Evolutionary conservation across 768 basidiomycete genomes (phyloP), one percentile per base, ranked within the genome.

Genomic region (Cyclocybe cylindracea): DNA sequence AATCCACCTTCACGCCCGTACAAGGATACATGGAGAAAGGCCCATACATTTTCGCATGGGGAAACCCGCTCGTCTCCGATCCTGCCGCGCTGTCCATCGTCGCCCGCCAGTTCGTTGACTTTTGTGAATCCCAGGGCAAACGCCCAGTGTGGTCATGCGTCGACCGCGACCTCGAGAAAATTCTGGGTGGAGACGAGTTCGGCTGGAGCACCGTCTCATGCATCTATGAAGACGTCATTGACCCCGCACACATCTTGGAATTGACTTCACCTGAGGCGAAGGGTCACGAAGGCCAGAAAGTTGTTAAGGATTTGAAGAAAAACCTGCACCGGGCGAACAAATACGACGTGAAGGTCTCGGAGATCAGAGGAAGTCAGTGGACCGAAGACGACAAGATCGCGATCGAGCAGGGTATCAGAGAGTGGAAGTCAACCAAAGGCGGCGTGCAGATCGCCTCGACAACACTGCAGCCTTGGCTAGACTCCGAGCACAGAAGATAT

Each of bases 91-190:
- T 78, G 14, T 53, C 52, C 19, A 59, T 64, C 4, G 71, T 73
- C 7, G 63, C 72, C 11, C 62, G 66, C 14, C 77, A 76, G 3
- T 86, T 80, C 65, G 65, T 80, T 42, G 58, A 65, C 4, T 79
- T 75, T 63, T 71, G 66, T 16, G 70, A 74, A 45, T 60, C 68
- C 2, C 70, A 83, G 50, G 64, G 69, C 34, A 66, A 86, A 18
- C 79, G 73, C 50, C 79, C 77, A 1, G 70, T 87, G 38, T 88
- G 85, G 79, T 77, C 76, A 36, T 84, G 84, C 63, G 76, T 86
- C 11, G 79, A 82, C 56, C 64, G 66, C 33, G 68, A 75, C 10
- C 71, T 82, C 10, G 83, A 86, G 57, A 66, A 76, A 39, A 61
- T 82, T 7, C 75, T 87, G 43, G 76, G 63, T 6, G 54, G 53